These are phyloP conservation scores for Kentomonas sorsogonicus DNA, from an alignment of 208 protist genomes.

Conservation along the genomic window DNA sequence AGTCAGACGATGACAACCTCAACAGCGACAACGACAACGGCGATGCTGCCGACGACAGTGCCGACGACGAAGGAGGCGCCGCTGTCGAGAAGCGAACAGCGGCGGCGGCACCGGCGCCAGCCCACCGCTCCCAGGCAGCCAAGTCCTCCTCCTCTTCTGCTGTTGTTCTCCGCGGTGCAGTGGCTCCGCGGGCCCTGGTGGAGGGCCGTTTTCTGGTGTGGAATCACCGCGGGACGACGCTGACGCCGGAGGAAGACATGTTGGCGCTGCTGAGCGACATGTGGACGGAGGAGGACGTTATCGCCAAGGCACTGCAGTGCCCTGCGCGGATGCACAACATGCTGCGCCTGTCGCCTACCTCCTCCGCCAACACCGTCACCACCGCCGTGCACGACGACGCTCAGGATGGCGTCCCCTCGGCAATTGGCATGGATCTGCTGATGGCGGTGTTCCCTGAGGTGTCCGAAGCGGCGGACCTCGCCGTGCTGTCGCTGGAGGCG, in stretches of 20 bases:
- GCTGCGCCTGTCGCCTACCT: too few relatives aligned
- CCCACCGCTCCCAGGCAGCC: too few relatives aligned
- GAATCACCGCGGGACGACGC: conserved; percentile 33
- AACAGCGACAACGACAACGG: conserved; percentile 1
- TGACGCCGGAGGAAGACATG: conserved; percentile 79
- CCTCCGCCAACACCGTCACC: conserved; percentile 17
- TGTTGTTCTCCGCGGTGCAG: conserved; percentile 29
- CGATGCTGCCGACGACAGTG: too few relatives aligned
- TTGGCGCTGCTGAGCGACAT: conserved; percentile 65
- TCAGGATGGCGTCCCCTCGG: too few relatives aligned
- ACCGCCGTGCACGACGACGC: too few relatives aligned
- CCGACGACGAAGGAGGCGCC: too few relatives aligned
- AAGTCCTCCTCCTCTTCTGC: too few relatives aligned
- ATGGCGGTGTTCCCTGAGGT: conserved; percentile 73
- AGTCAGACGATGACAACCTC: conserved; percentile 6
- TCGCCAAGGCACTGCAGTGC: conserved; percentile 37
- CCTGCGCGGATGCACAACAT: conserved; percentile 79
- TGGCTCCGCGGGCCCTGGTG: conserved; percentile 39
- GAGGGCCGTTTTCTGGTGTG: conserved; percentile 59
- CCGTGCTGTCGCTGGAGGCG: conserved; percentile 35
- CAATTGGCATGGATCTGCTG: conserved; percentile 52
- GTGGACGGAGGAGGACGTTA: conserved; percentile 68
- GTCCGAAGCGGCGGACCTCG: conserved; percentile 28
- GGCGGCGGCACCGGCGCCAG: too few relatives aligned
- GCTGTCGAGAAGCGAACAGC: too few relatives aligned